Base-by-base conservation (phyloP, 371 early-diverging fungal species). In the Coemansia sp. region DNA sequence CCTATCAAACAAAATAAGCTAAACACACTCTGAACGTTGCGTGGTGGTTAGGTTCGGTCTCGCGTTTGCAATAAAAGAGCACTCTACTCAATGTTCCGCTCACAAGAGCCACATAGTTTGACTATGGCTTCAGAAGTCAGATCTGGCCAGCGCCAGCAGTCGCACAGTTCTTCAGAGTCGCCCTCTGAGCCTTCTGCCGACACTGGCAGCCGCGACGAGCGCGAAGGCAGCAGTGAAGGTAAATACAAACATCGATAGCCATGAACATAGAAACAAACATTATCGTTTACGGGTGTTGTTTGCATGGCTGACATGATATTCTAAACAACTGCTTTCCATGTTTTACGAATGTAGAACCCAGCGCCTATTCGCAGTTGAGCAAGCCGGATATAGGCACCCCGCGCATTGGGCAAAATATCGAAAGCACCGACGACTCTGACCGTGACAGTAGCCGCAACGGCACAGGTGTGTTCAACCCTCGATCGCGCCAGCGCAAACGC, bases 381-480 rank as follows among this genome's bases (percentile, higher is more conserved):
- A 56, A 56, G 18, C 21, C 56, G 3, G 55, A 55, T 16, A 33
- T 28, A 14, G 39, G 20, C 58, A 11, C 40, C 14, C 52, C 20
- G 25, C 63, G 23, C 63, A 40, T 20, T 53, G 39, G 40, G 30
- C 63, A 63, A 53, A 63, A 40, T 14, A 50, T n/a, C 37, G 53
- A 52, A 18, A 62, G 53, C 63, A 54, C 63, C 26, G 63, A 63
- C 54, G 63, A 63, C 25, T 63, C 63, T 26, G 63, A 63, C 25
- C 40, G 54, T 42, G 40, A 51, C 51, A 30, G 48, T 26, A 52
- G 39, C 18, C 54, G 54, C 53, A 40, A 52, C 25, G 53, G 63
- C 51, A 37, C 42, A 16, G 21, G 23, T 4, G 25, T 20, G 8
- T 6, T n/a, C 7, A 26, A 23, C 28, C 18, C 54, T 28, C 18